These are phyloP conservation scores for Aspergillus sp. DNA, from an alignment of 2,329 filamentous ascomycete genomes.

Conservation along the genomic window DNA sequence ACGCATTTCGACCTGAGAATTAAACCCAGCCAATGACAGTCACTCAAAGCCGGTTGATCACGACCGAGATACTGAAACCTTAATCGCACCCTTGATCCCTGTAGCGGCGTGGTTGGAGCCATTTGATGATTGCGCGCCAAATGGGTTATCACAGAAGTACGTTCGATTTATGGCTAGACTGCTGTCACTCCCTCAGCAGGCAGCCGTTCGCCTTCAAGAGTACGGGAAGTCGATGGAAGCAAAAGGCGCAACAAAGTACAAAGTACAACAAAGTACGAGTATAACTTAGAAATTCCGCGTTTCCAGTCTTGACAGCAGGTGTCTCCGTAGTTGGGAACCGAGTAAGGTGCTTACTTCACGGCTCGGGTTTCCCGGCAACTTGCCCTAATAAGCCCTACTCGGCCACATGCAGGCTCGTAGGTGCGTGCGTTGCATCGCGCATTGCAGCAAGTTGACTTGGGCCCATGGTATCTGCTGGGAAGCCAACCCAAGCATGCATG, in stretches of 20 bases:
- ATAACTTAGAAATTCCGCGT: background rate
- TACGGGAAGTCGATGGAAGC: no score
- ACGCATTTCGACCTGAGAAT: background rate
- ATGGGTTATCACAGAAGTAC: background rate
- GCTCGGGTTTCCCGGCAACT: background rate
- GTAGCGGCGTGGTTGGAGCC: no score
- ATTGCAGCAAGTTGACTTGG: no score
- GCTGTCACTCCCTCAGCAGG: background rate
- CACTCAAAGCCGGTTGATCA: background rate
- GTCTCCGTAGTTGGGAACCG: background rate
- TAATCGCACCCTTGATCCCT: no score
- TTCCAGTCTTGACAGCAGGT: background rate
- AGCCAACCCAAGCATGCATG: no score
- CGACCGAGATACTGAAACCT: background rate
- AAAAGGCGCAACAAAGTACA: background rate
- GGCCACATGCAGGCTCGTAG: background rate
- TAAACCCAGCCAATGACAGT: background rate
- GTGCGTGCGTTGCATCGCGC: background rate
- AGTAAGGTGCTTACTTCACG: slow-evolving; percentile 1
- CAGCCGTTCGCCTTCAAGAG: background rate
- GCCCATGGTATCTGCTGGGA: no score
- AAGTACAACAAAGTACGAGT: background rate
- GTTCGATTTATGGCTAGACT: background rate
- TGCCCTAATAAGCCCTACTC: slow-evolving; percentile 2
- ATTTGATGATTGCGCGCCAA: background rate